Evolutionary conservation across 805 yeast species (phyloP).

Genomic region (Sugiyamaella floridensis): DNA sequence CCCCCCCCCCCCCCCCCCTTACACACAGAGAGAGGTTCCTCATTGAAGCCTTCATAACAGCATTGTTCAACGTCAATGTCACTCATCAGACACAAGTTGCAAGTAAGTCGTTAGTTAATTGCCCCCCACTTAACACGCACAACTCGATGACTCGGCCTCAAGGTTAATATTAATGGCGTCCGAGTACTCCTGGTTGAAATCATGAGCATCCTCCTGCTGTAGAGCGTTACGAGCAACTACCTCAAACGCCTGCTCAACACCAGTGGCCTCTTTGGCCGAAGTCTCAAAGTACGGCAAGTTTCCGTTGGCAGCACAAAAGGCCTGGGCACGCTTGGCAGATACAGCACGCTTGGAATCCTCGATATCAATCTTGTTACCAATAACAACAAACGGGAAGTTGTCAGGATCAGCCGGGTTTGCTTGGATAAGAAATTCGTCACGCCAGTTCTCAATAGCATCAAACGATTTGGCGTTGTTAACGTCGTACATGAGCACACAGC

Average conservation of each 20-base stretch:
- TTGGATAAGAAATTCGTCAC: constrained; percentile 90
- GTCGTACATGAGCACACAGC: constrained; percentile 93
- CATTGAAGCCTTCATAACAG: background rate
- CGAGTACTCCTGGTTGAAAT: constrained; percentile 85
- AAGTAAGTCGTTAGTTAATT: background rate
- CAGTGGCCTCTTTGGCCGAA: constrained; percentile 94
- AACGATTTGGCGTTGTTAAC: constrained; percentile 92
- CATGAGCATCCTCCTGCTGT: constrained; percentile 90
- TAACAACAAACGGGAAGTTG: constrained; percentile 88
- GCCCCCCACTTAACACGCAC: constrained; percentile 53
- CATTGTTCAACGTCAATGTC: background rate
- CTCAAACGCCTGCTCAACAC: constrained; percentile 92
- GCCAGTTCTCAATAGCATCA: constrained; percentile 84
- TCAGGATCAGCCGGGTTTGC: constrained; percentile 92
- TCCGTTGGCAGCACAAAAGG: constrained; percentile 56
- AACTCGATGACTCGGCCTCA: constrained; percentile 70
- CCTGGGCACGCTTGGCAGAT: constrained; percentile 52
- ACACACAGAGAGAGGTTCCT: too few species aligned
- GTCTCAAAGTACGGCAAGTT: constrained; percentile 92
- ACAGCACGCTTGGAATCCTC: constrained; percentile 83
- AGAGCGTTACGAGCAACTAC: constrained; percentile 92
- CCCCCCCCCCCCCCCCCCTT: too few species aligned
- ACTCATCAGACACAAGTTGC: background rate
- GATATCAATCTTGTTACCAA: constrained; percentile 92
- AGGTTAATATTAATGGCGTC: constrained; percentile 94